Conservation (phyloP, 768 basidiomycete genomes). For the Phlegmacium glaucopus region DNA sequence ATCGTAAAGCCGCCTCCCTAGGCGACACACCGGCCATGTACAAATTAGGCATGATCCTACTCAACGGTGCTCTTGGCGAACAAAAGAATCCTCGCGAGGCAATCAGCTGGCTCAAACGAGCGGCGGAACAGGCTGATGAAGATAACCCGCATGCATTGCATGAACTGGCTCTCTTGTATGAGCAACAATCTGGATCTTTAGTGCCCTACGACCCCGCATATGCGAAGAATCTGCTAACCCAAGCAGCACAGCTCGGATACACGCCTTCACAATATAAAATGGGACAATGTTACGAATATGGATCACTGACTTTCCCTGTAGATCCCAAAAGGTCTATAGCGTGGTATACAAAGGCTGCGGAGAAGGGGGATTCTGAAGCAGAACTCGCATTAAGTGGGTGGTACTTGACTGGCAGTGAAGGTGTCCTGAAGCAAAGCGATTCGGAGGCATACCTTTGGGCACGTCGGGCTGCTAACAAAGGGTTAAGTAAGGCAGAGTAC, state of each 20-base stretch:
- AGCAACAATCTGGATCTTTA: constrained; percentile 59
- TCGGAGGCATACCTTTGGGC: constrained; percentile 99
- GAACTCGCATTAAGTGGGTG: constrained; percentile 96
- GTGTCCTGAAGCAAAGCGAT: constrained; percentile 95
- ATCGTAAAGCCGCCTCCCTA: constrained; percentile 92
- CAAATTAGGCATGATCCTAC: constrained; percentile 97
- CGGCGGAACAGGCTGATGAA: constrained; percentile 96
- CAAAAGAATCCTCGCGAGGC: constrained; percentile 87
- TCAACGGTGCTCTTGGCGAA: constrained; percentile 82
- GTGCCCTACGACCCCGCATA: constrained; percentile 80
- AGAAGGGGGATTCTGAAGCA: constrained; percentile 92
- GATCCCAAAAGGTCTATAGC: constrained; percentile 94
- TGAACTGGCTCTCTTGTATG: constrained; percentile 88
- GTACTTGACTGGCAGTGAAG: constrained; percentile 96
- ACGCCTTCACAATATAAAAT: constrained; percentile 94
- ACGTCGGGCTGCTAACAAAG: constrained; percentile 92
- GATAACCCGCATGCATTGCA: constrained; percentile 98
- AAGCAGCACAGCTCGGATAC: constrained; percentile 91
- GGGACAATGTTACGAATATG: constrained; percentile 94
- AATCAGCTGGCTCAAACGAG: constrained; percentile 89
- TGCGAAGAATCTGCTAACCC: constrained; percentile 83
- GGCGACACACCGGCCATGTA: constrained; percentile 99
- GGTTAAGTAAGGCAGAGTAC: constrained; percentile 95
- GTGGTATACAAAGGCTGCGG: constrained; percentile 98
- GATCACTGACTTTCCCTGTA: constrained; percentile 80